Conservation (phyloP, 345 rosid genomes). For the Litchi chinensis region DNA sequence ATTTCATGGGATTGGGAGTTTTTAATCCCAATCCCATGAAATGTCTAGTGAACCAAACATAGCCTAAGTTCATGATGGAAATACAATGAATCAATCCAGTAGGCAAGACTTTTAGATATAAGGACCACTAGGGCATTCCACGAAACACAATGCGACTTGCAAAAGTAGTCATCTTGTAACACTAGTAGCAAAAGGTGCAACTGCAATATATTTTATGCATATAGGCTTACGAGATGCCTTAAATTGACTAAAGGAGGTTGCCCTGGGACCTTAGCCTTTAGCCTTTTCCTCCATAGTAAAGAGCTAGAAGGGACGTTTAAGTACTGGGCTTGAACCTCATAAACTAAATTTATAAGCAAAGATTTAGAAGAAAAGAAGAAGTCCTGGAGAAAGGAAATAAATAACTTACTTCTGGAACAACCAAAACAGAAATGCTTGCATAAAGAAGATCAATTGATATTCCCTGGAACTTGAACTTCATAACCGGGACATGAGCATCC, state of each 20-base stretch:
- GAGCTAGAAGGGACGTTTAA: not conserved
- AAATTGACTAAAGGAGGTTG: not conserved
- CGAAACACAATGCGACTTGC: not conserved
- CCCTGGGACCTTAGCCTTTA: not conserved
- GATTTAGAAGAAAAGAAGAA: not conserved
- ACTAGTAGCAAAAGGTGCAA: not conserved
- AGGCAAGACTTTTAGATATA: not conserved
- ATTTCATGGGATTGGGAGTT: too few relatives aligned
- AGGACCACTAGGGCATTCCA: not conserved
- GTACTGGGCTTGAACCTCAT: not conserved
- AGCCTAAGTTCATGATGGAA: not conserved
- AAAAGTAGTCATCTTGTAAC: not conserved
- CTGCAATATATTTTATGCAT: not conserved
- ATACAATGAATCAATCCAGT: not conserved
- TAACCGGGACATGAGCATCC: slow-evolving; percentile 95
- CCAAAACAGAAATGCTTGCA: slow-evolving; percentile 79
- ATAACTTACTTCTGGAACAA: slow-evolving; percentile 79
- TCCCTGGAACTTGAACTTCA: slow-evolving; percentile 93
- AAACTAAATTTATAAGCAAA: not conserved
- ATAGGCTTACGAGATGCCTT: not conserved
- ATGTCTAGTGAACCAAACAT: too few relatives aligned
- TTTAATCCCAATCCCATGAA: too few relatives aligned
- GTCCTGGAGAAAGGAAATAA: not conserved
- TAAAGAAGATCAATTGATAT: slow-evolving; percentile 92
- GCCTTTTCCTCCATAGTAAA: not conserved